Evolutionary conservation across 2,329 filamentous ascomycete genomes (phyloP).

Genomic region (Bipolaris victoriae): DNA sequence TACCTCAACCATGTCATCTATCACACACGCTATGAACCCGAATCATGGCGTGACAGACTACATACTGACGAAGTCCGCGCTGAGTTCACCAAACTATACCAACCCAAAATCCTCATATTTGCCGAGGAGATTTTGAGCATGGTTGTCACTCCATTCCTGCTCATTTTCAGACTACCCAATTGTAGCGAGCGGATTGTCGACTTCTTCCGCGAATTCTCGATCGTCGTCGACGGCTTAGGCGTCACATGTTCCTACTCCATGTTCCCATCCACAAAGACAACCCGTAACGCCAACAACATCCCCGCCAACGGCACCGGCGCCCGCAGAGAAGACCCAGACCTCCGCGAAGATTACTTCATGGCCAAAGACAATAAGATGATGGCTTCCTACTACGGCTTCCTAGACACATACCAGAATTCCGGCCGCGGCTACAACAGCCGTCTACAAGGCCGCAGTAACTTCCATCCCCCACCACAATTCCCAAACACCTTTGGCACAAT

Average conservation of each 20-base stretch:
- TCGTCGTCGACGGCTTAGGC: conserved; percentile 94
- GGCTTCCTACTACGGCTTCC: conserved; percentile 93
- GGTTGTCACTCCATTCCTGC: conserved; percentile 85
- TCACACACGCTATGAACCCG: conserved; percentile 89
- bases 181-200: conserved; percentile 94
- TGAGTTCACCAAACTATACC: conserved; percentile 89
- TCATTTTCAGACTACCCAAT: conserved; percentile 83
- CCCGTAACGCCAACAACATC: conserved; percentile 57
- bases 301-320: conserved; percentile 46
- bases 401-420: conserved; percentile 75
- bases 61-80: conserved; percentile 91
- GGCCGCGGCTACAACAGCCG: conserved; percentile 42
- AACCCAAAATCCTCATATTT: conserved; percentile 90
- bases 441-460: conserved; percentile 50
- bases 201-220: conserved; percentile 97
- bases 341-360: conserved; percentile 90
- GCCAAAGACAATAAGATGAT: conserved; percentile 98
- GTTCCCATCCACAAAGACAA: conserved; percentile 91
- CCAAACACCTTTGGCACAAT: conserved; percentile 64
- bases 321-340: conserved; percentile 58
- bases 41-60: conserved; percentile 86
- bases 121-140: conserved; percentile 91
- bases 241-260: conserved; percentile 98
- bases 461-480: conserved; percentile 77
- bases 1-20: conserved; percentile 87